A percentile compares a stretch with the other conserved stretches of the same genome.
Conservation (phyloP, 306 rosid genomes). For the Cucumis hystrix region DNA sequence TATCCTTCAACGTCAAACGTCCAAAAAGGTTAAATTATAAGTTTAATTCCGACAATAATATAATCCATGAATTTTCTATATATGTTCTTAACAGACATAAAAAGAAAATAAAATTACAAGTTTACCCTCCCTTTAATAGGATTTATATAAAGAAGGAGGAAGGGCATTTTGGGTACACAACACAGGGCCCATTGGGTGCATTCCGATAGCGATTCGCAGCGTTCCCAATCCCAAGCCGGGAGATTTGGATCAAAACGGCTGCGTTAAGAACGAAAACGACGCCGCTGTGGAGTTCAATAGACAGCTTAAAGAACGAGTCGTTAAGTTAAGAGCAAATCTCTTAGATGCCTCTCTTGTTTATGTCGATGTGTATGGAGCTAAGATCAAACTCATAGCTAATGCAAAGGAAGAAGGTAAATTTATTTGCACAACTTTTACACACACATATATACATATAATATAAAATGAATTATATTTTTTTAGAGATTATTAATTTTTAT, state of each 20-base stretch:
- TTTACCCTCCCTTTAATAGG: slow-evolving; percentile 9
- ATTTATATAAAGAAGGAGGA: slow-evolving; percentile 35
- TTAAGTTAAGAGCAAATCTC: slow-evolving; percentile 27
- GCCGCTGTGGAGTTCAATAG: slow-evolving; percentile 51
- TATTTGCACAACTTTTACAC: too few relatives aligned
- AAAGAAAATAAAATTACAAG: too few relatives aligned
- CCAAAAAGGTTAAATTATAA: too few relatives aligned
- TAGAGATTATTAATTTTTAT: too few relatives aligned
- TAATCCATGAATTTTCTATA: too few relatives aligned
- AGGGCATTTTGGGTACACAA: slow-evolving; percentile 82
- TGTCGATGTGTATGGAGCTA: slow-evolving; percentile 66
- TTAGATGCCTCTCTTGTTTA: slow-evolving; percentile 40
- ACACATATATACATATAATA: too few relatives aligned
- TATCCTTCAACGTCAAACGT: too few relatives aligned
- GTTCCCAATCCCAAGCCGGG: slow-evolving; percentile 8
- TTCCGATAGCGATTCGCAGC: slow-evolving; percentile 31
- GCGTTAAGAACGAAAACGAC: slow-evolving; percentile 41
- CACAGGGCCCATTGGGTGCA: slow-evolving; percentile 74
- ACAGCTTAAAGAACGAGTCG: slow-evolving; percentile 31
- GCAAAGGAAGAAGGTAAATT: slow-evolving; percentile 38
- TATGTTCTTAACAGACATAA: too few relatives aligned
- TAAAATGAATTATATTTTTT: too few relatives aligned
- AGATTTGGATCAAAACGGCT: slow-evolving; percentile 36
- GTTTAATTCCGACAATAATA: too few relatives aligned
- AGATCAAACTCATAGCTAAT: slow-evolving; percentile 37